Conservation (phyloP, 306 rosid species). For the Trifolium fragiferum region DNA sequence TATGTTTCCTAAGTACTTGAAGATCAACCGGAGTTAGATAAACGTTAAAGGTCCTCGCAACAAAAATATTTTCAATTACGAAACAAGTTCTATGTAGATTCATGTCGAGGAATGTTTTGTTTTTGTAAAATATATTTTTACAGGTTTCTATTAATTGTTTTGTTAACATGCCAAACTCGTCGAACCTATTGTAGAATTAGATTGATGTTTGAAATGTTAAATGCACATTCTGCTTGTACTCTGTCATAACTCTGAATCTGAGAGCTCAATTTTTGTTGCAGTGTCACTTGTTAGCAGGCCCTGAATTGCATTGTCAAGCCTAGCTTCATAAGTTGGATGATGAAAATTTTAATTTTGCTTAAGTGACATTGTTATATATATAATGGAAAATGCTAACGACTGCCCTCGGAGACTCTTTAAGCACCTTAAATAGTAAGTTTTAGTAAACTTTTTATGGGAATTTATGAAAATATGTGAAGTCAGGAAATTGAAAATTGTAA, state of each 20-base stretch:
- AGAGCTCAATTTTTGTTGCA: background rate
- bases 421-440: no score
- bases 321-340: background rate
- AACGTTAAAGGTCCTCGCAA: conserved; percentile 5
- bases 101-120: conserved; percentile 16
- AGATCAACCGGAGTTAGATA: conserved; percentile 28
- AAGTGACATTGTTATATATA: background rate
- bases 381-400: no score
- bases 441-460: no score
- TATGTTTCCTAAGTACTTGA: conserved; percentile 12
- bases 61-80: background rate
- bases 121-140: background rate
- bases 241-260: background rate
- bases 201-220: background rate
- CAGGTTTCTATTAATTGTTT: background rate
- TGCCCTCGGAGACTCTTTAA: no score
- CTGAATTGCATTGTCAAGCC: background rate
- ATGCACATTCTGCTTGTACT: conserved; percentile 6
- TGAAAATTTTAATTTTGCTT: background rate
- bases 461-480: no score
- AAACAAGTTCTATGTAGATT: conserved; percentile 5
- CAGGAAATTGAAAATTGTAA: no score
- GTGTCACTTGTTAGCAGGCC: background rate
- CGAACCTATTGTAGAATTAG: conserved; percentile 9
- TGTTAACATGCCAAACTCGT: conserved; percentile 10